Evolutionary conservation across 352 stramenopile genomes (phyloP).

Genomic region (Globisporangium rhizosaccharum): DNA sequence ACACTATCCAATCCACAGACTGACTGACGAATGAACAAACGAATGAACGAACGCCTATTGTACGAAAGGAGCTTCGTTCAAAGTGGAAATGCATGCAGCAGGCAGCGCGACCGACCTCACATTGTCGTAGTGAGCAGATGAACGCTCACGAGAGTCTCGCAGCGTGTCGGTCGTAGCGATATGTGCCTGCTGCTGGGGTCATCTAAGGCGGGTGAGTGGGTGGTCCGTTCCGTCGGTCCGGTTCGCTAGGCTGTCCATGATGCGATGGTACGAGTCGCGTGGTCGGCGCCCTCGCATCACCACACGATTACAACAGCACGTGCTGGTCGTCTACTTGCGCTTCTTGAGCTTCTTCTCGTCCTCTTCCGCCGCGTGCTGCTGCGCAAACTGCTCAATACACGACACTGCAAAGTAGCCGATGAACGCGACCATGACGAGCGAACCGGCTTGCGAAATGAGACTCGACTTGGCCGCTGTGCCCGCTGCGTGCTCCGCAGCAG

Average conservation of each 20-base stretch:
- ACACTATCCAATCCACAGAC: slow-evolving; percentile 1
- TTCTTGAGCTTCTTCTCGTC: slow-evolving; percentile 87
- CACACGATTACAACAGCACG: too few relatives aligned
- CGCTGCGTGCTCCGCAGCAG: slow-evolving; percentile 46
- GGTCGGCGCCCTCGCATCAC: too few relatives aligned
- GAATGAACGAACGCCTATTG: too few relatives aligned
- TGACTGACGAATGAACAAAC: not conserved
- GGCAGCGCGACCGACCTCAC: not conserved
- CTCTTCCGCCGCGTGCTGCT: slow-evolving; percentile 85
- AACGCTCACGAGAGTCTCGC: too few relatives aligned
- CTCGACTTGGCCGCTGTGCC: slow-evolving; percentile 39
- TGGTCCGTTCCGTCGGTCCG: not conserved
- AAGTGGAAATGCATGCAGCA: too few relatives aligned
- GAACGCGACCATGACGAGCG: slow-evolving; percentile 80
- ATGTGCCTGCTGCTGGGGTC: not conserved
- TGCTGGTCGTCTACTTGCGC: slow-evolving; percentile 28
- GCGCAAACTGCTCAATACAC: slow-evolving; percentile 89
- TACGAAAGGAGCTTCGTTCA: not conserved
- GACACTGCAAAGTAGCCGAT: slow-evolving; percentile 88
- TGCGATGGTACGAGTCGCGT: not conserved
- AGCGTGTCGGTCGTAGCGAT: not conserved
- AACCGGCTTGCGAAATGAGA: slow-evolving; percentile 76
- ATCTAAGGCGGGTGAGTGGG: not conserved
- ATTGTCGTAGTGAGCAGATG: not conserved
- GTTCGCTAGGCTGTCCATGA: too few relatives aligned